Conservation (phyloP, 345 rosid species). For the Syzygium aqueum region DNA sequence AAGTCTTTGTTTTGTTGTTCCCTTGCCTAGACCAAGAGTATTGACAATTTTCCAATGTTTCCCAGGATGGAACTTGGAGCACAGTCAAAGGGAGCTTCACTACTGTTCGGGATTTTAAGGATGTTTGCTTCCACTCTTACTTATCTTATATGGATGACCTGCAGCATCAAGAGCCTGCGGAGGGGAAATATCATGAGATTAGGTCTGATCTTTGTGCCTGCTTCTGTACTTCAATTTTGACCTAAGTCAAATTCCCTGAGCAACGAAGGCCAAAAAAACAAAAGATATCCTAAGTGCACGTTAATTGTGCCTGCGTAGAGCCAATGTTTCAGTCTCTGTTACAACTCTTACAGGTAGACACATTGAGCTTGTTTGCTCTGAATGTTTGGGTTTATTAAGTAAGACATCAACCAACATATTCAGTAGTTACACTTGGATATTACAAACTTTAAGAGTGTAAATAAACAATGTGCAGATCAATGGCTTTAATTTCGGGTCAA, state of each 20-base stretch:
- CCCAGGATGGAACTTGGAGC: conserved; percentile 85
- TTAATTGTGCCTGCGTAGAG: background rate
- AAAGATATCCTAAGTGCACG: background rate
- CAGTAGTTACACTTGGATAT: background rate
- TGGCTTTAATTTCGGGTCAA: background rate
- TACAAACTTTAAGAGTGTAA: background rate
- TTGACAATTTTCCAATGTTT: background rate
- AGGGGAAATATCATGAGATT: conserved; percentile 66
- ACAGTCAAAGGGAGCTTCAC: conserved; percentile 58
- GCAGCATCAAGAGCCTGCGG: conserved; percentile 19
- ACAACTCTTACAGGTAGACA: background rate
- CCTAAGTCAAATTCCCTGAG: background rate
- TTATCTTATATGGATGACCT: conserved; percentile 69
- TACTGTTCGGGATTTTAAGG: conserved; percentile 56
- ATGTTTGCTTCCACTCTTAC: conserved; percentile 74
- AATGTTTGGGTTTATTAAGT: background rate
- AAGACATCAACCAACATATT: background rate
- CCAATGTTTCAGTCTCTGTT: background rate
- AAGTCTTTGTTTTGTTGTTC: background rate
- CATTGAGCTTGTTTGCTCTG: background rate
- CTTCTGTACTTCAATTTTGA: background rate
- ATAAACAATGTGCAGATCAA: background rate
- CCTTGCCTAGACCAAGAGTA: background rate
- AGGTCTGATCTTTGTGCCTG: conserved; percentile 33
- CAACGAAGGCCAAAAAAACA: background rate